Base-by-base conservation (phyloP, 2,329 filamentous ascomycete species). In the Torrubiella hemipterigena region DNA sequence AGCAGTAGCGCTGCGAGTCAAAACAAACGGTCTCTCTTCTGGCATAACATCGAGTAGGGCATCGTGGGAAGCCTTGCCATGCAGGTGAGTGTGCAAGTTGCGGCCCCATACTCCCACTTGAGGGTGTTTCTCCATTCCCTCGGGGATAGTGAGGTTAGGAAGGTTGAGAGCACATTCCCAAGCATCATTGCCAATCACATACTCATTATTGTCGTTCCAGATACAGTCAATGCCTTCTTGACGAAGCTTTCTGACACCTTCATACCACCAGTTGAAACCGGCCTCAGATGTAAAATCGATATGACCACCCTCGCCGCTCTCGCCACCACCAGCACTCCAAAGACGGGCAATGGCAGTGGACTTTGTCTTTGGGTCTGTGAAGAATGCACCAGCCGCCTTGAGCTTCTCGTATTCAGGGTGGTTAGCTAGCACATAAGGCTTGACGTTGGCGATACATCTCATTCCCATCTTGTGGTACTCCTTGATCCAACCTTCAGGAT, bases 181-280 rank as follows among this genome's bases (percentile, higher is more conserved):
- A 16, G 67, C 59, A 36, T 84, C 79, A 37, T 71, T 62, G 0
- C 73, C 66, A 3, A 81, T 63, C 1, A 72, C 75, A 48, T 82
- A 84, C 49, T 84, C 79, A 41, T 83, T 84, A 52, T 84, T 84
- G 48, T 84, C 79, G 41, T 84, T 84, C 79, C 80, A 84, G 56
- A 83, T 81, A 29, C 67, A 77, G 41, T 82, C 77, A 34, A 84
- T 77, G 1, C 78, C 78, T 7, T 71, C 55, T 17, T 68, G 56
- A 33, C 72, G 72, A 2, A 84, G 59, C 30, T 63, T 65, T 36
- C 69, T 65, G 7, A 81, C 70, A 2, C 79, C 78, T 1, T 80
- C 59, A 37, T 72, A 78, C 80, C 80, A 84, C 74, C 77, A 84
- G 12, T 73, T 57, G 44, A 73, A 83, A 0, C 74, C 78, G 0